These are phyloP conservation scores for Dioszegia crocea DNA, from an alignment of 768 basidiomycete species.

Conservation along the genomic window DNA sequence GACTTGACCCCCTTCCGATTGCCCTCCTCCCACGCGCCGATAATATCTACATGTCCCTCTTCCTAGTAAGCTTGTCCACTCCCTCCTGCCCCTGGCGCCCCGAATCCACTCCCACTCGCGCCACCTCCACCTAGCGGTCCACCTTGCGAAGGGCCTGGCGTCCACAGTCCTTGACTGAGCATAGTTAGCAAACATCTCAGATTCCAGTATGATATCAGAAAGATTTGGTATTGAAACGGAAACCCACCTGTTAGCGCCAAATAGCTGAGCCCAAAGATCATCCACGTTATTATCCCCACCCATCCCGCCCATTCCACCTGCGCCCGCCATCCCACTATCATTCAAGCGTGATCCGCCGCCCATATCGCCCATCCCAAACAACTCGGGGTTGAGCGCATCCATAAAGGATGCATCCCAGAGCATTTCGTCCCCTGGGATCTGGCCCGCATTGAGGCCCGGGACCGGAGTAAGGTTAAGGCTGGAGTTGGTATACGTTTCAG, in stretches of 20 bases:
- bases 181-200: neutral
- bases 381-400: constrained; percentile 1
- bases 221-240: too few species aligned
- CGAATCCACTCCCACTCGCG: neutral
- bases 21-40: too few species aligned
- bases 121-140: neutral
- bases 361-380: constrained; percentile 5
- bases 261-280: constrained; percentile 29
- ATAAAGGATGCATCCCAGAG: constrained; percentile 9
- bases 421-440: neutral
- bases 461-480: neutral
- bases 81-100: neutral
- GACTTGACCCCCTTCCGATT: too few species aligned
- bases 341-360: neutral
- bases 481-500: neutral
- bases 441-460: neutral
- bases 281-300: constrained; percentile 14
- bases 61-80: too few species aligned
- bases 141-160: neutral
- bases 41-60: too few species aligned
- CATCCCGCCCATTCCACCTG: neutral
- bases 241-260: constrained; percentile 23
- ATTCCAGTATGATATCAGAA: too few species aligned
- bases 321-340: constrained; percentile 1
- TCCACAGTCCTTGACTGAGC: neutral